A percentile compares a stretch with the other conserved stretches of the same genome.
These are phyloP conservation scores for Hypoxylon lienhwacheense DNA, from an alignment of 495 filamentous ascomycete genomes.

Conservation along the genomic window DNA sequence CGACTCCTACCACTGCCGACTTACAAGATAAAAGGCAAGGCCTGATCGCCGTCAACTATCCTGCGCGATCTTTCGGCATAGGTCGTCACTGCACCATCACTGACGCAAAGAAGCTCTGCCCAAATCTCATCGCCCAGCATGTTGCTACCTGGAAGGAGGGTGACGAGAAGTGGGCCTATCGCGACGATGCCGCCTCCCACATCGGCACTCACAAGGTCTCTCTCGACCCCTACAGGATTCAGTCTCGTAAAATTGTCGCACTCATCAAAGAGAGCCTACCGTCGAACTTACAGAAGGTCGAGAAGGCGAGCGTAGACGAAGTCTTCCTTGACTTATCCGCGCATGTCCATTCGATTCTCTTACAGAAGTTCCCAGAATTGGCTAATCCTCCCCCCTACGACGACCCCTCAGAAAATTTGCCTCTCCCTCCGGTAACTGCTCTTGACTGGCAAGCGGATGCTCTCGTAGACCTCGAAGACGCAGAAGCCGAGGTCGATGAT, in stretches of 20 bases:
- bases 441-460: conserved; percentile 82
- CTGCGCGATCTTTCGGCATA: conserved; percentile 78
- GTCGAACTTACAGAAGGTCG: conserved; percentile 66
- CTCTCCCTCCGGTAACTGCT: conserved; percentile 71
- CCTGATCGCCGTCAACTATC: conserved; percentile 95
- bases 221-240: conserved; percentile 85
- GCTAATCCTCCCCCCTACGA: conserved; percentile 63
- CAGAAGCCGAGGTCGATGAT: conserved; percentile 74
- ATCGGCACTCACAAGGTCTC: conserved; percentile 91
- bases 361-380: conserved; percentile 79
- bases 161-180: conserved; percentile 87
- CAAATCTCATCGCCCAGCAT: conserved; percentile 81
- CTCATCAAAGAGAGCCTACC: conserved; percentile 76
- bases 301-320: conserved; percentile 90
- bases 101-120: conserved; percentile 89
- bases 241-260: conserved; percentile 79
- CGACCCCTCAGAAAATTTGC: conserved; percentile 70
- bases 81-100: conserved; percentile 69
- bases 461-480: conserved; percentile 72
- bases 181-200: conserved; percentile 70
- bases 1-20: not conserved
- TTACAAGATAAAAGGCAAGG: conserved; percentile 56
- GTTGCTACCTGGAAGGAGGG: conserved; percentile 95
- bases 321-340: conserved; percentile 90
- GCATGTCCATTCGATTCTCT: conserved; percentile 72